Evolutionary conservation across 2,329 filamentous ascomycete species (phyloP), one percentile per base, ranked within the genome.

Genomic region (Chrysoporthe austroafricana): DNA sequence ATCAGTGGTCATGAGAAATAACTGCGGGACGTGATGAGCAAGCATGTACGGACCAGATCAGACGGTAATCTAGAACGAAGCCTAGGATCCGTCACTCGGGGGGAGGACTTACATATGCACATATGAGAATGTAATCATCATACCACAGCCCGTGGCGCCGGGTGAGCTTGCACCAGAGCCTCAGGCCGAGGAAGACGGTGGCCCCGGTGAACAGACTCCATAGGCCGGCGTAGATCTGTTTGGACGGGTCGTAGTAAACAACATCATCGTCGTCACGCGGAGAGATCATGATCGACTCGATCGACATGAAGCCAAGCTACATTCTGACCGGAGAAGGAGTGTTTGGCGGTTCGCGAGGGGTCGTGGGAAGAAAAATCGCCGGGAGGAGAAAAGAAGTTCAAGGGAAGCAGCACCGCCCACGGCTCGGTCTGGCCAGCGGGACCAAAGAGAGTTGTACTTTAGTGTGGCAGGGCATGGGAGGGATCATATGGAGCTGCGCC

Each of bases 1-100:
- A 69, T 85, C 79, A 73, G 82, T 84, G 48, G 74, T 73, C n/a
- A 82, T 73, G 4, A 84, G 76, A 21, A 58, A 26, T 26, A 60
- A 39, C n/a, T 26, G 26, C 7, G 26, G 8, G 39, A 54, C 21
- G 62, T 42, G 39, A 18, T 8, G 7, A 56, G 34, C 6, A 16
- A 6, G 39, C 11, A 2, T 16, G 8, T n/a, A 42, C 48, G 43
- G 34, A 14, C 14, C 21, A 58, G 21, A 36, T 9, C 36, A 5
- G 36, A 39, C 36, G 36, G 36, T 39, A 9, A 39, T 39, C 36
- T 39, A 39, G 36, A 39, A 6, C 36, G 6, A 9, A 39, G 36
- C 36, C 36, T 39, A 39, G 36, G 26, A 32, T 18, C 16, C 34
- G n/a, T 46, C 6, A 5, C 32, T 8, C 34, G 32, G 13, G 11